A percentile compares a stretch with the other conserved stretches of the same genome.
Evolutionary conservation across 805 yeast species (phyloP).

Genomic region (Ogataea populi-albae): DNA sequence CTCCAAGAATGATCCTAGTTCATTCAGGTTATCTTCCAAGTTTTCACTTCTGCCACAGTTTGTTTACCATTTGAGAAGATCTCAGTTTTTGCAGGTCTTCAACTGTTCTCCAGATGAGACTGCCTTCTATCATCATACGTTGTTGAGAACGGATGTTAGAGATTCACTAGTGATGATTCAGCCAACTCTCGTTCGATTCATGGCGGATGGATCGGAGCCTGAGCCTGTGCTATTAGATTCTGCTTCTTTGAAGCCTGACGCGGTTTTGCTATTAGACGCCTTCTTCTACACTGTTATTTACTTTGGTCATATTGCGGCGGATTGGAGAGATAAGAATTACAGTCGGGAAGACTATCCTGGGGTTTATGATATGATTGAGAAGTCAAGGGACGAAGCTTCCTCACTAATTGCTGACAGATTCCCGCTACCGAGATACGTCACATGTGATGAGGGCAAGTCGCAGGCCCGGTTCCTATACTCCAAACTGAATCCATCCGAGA

Average conservation of each 20-base stretch:
- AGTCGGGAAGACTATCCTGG: conserved; percentile 90
- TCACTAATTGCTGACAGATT: conserved; percentile 87
- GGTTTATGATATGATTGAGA: conserved; percentile 80
- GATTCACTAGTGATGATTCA: conserved; percentile 96
- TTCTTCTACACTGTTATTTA: conserved; percentile 94
- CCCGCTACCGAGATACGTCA: conserved; percentile 97
- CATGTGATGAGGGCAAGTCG: conserved; percentile 97
- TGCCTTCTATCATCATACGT: conserved; percentile 90
- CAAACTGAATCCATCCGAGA: conserved; percentile 90
- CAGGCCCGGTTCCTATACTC: conserved; percentile 96
- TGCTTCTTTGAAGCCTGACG: conserved; percentile 84
- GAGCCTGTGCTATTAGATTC: conserved; percentile 92
- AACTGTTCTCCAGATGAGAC: conserved; percentile 99
- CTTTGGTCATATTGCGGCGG: conserved; percentile 93
- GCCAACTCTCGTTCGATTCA: conserved; percentile 88
- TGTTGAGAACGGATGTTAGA: conserved; percentile 86
- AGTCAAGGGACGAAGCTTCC: conserved; percentile 90
- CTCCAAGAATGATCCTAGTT: conserved; percentile 76
- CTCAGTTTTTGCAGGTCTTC: conserved; percentile 93
- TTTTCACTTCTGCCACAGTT: conserved; percentile 93
- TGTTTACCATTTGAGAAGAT: conserved; percentile 90
- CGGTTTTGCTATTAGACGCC: conserved; percentile 85
- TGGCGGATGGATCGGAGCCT: conserved; percentile 76
- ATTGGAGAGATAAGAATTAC: conserved; percentile 94
- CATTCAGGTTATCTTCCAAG: conserved; percentile 80